Evolutionary conservation across 371 early-diverging fungal genomes (phyloP).

Genomic region (Entomophthora muscae): DNA sequence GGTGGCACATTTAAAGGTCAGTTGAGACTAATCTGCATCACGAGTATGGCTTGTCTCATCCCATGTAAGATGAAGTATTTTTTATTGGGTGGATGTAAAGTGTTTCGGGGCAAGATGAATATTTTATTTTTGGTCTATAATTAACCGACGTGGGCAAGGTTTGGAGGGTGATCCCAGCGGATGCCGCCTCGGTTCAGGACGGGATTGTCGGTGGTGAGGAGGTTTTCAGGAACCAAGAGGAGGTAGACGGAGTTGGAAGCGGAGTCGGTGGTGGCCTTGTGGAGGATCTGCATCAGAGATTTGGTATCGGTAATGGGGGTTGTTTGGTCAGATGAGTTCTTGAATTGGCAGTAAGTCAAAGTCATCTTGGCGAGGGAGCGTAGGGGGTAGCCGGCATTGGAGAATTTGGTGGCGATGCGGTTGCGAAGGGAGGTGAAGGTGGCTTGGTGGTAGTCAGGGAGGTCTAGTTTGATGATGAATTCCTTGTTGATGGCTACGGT

Average conservation of each 20-base stretch:
- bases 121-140: too few species aligned
- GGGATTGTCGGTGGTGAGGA: neutral
- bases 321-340: neutral
- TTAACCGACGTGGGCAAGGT: neutral
- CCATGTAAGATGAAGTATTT: too few species aligned
- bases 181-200: neutral
- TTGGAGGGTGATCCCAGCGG: neutral
- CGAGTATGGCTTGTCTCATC: too few species aligned
- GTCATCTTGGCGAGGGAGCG: neutral
- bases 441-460: neutral
- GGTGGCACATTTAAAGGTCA: too few species aligned
- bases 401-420: neutral
- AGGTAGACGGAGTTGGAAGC: neutral
- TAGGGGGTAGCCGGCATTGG: neutral
- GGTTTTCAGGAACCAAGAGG: neutral
- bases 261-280: neutral
- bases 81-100: too few species aligned
- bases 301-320: neutral
- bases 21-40: too few species aligned
- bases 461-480: slow-evolving; percentile 1
- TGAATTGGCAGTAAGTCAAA: neutral
- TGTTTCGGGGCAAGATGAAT: too few species aligned
- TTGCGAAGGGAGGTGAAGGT: neutral
- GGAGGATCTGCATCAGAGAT: neutral
- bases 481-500: slow-evolving; percentile 1